Percentiles rank a stretch among this genome's conserved stretches.
Evolutionary conservation across 495 filamentous ascomycete genomes (phyloP).

Genomic region (Neohortaea acidophila): DNA sequence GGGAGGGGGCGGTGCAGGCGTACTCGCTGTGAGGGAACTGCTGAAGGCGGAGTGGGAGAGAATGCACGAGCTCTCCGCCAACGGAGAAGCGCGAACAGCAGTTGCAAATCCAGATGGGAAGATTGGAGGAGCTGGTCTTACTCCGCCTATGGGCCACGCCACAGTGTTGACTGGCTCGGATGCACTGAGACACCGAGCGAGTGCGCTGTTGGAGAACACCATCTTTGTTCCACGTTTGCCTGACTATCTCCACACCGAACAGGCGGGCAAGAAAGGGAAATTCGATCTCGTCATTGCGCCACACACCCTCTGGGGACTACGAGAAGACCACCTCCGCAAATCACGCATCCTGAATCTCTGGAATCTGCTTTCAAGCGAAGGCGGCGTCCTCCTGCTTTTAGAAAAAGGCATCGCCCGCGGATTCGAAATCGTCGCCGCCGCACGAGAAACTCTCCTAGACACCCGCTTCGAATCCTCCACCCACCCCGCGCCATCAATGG

Average conservation of each 20-base stretch:
- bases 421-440: constrained; percentile 80
- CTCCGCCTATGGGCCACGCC: constrained; percentile 40
- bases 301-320: constrained; percentile 58
- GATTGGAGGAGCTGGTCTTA: constrained; percentile 27
- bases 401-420: constrained; percentile 87
- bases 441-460: constrained; percentile 60
- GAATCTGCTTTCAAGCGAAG: constrained; percentile 67
- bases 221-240: constrained; percentile 84
- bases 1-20: constrained; percentile 67
- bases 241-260: constrained; percentile 52
- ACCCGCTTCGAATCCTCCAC: constrained; percentile 54
- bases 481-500: constrained; percentile 17
- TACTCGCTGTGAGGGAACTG: constrained; percentile 73
- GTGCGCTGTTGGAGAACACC: constrained; percentile 67
- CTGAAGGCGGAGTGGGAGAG: constrained; percentile 65
- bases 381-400: constrained; percentile 72
- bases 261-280: constrained; percentile 45
- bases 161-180: constrained; percentile 48
- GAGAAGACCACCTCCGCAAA: constrained; percentile 59
- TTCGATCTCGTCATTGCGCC: constrained; percentile 80
- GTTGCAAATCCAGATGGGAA: constrained; percentile 14
- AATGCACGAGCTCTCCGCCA: constrained; percentile 35
- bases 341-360: constrained; percentile 71
- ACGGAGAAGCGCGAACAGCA: constrained; percentile 1
- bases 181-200: constrained; percentile 59